A percentile compares a stretch with the other conserved stretches of the same genome.
phyloP scores from a whole-genome alignment of 441 rosid species.

The Hura crepitans region DNA sequence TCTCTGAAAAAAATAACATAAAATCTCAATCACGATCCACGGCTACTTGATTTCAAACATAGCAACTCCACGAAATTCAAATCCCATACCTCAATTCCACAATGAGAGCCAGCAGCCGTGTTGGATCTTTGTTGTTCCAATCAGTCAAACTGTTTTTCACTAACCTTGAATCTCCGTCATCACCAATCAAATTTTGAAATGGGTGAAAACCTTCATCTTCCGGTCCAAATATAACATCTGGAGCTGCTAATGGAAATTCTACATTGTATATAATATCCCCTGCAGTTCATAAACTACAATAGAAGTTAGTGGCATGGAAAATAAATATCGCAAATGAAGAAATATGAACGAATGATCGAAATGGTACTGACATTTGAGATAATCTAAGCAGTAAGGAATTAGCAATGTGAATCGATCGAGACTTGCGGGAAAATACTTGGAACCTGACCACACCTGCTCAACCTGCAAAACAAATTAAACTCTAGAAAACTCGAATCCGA shows the following conservation, averaged over 20 bases:
- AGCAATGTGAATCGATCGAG: constrained; percentile 85
- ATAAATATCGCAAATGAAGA: neutral
- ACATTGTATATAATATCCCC: constrained; percentile 89
- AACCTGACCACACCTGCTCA: constrained; percentile 76
- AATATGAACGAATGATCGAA: neutral
- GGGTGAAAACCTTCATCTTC: constrained; percentile 79
- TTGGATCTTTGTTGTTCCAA: constrained; percentile 71
- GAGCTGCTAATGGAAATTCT: constrained; percentile 67
- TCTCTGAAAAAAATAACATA: constrained; percentile 40
- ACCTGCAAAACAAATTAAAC: constrained; percentile 42
- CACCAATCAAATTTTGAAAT: constrained; percentile 25
- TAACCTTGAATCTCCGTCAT: constrained; percentile 31
- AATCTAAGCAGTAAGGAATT: constrained; percentile 80
- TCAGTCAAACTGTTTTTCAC: constrained; percentile 42
- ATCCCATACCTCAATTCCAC: constrained; percentile 62
- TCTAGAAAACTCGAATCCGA: neutral
- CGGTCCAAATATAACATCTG: constrained; percentile 76
- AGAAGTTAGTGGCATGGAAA: neutral
- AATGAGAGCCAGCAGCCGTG: constrained; percentile 52
- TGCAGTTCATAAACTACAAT: constrained; percentile 26
- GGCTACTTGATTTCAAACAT: neutral
- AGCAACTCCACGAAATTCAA: constrained; percentile 11
- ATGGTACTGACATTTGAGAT: constrained; percentile 61
- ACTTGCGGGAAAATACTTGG: constrained; percentile 44
- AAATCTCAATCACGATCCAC: constrained; percentile 10